Base-by-base conservation (phyloP, 805 yeast species). In the Yamadazyma sp. region DNA sequence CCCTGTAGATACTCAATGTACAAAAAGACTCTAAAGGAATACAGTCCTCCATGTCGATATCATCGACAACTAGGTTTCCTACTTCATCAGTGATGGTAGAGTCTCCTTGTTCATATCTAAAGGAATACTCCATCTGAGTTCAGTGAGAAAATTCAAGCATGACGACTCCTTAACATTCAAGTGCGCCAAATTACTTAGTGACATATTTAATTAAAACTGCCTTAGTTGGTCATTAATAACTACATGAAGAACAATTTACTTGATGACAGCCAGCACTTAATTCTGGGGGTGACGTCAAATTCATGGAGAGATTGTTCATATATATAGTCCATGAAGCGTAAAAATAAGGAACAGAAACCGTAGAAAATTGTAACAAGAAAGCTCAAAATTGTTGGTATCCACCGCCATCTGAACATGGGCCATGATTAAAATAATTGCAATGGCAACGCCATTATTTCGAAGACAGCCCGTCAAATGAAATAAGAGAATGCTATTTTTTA, bases 1-100 rank as follows among this genome's bases (percentile, higher is more conserved):
- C 18, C 18, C 30, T 28, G 15, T 28, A 28, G 19, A 28, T 16
- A 28, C 30, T 28, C 11, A 28, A 28, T 28, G 30, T 28, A 13
- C 17, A 13, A 28, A 28, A 9, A 14, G 15, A 28, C n/a, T 28
- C 30, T 11, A 28, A 18, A 6, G 30, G 17, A 11, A 28, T 28
- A 16, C 30, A 28, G n/a, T 14, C 30, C 30, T 28, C 18, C 30
- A 28, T 28, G n/a, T 14, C 30, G 18, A 28, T 28, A 5, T 28
- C 30, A 13, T 28, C 30, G 18, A 28, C 18, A 28, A 28, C 30
- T 28, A 28, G 18, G 19, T 28, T 13, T 28, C 19, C 30, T 14
- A 5, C 30, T 28, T 28, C 30, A 28, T 28, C 30, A 28, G 30
- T n/a, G n/a, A n/a, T n/a, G n/a, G n/a, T n/a, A n/a, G n/a, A n/a